A percentile compares a stretch with the other conserved stretches of the same genome.
Evolutionary conservation across 306 rosid species (phyloP).

Genomic region (Luffa aegyptiaca): DNA sequence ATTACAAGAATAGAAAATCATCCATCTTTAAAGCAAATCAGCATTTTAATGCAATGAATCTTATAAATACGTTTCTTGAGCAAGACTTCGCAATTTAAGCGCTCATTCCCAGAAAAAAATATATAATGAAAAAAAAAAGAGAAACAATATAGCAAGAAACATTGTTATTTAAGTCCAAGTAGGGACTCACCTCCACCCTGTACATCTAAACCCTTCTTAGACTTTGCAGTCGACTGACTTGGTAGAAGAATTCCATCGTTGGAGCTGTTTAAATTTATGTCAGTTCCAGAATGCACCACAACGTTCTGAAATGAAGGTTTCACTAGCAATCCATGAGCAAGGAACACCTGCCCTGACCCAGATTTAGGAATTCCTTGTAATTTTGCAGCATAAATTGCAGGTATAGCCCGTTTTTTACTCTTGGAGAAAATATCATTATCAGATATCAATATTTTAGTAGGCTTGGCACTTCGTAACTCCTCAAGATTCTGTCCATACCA

Average conservation of each 20-base stretch:
- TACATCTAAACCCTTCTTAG: slow-evolving; percentile 44
- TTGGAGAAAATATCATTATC: slow-evolving; percentile 38
- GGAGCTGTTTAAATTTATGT: slow-evolving; percentile 51
- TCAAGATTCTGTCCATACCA: slow-evolving; percentile 69
- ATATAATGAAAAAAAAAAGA: neutral
- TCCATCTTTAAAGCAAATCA: neutral
- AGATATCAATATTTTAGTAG: slow-evolving; percentile 61
- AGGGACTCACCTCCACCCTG: slow-evolving; percentile 41
- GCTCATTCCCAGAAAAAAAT: neutral
- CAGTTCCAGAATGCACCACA: slow-evolving; percentile 58
- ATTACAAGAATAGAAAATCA: neutral
- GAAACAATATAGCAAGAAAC: neutral
- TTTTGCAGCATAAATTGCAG: slow-evolving; percentile 71
- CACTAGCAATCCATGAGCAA: slow-evolving; percentile 64
- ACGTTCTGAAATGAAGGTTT: slow-evolving; percentile 77
- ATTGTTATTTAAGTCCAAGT: neutral
- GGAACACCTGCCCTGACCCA: slow-evolving; percentile 54
- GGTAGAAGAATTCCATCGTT: slow-evolving; percentile 82
- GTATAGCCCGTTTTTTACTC: slow-evolving; percentile 44
- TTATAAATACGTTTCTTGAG: neutral
- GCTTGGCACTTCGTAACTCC: slow-evolving; percentile 50
- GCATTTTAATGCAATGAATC: neutral
- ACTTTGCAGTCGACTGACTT: slow-evolving; percentile 40
- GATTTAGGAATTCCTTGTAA: slow-evolving; percentile 46
- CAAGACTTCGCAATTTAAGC: neutral